Percentiles rank a stretch among this genome's conserved stretches.
Conservation (phyloP, 768 basidiomycete genomes). For the Paxillus ammoniavirescens region DNA sequence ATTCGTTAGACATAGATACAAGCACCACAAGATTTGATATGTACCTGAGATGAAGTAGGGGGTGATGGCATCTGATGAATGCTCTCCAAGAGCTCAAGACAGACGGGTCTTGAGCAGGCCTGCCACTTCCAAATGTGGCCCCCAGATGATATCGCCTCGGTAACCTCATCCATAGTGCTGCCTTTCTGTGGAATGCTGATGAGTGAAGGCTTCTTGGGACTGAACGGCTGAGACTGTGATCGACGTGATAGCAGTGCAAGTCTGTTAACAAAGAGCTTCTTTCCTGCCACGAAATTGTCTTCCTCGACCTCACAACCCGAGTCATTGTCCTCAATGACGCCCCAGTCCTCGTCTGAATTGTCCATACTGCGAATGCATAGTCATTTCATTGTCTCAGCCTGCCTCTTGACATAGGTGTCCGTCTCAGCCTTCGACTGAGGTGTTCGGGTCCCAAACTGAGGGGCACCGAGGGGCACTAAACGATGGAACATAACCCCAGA, state of each 20-base stretch:
- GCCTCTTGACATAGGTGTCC: no score
- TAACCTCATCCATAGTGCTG: slow-evolving; percentile 54
- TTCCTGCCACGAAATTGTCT: slow-evolving; percentile 29
- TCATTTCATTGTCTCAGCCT: no score
- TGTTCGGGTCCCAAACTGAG: no score
- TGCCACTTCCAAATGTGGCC: slow-evolving; percentile 75
- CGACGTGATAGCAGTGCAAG: slow-evolving; percentile 22
- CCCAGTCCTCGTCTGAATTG: no score
- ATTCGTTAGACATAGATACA: no score
- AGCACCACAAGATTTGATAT: background rate
- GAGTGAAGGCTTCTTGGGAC: slow-evolving; percentile 25
- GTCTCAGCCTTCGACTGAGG: no score
- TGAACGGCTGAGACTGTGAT: slow-evolving; percentile 26
- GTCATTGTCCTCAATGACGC: slow-evolving; percentile 41
- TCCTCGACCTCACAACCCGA: slow-evolving; percentile 52
- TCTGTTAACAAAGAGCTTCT: slow-evolving; percentile 33
- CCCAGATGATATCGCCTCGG: slow-evolving; percentile 70
- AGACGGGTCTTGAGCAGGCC: slow-evolving; percentile 67
- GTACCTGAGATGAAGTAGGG: slow-evolving; percentile 29
- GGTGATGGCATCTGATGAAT: slow-evolving; percentile 45
- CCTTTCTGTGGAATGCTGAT: slow-evolving; percentile 36
- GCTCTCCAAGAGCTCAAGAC: no score
- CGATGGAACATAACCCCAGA: slow-evolving; percentile 34
- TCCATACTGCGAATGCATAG: no score
- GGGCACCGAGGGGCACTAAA: slow-evolving; percentile 33